phyloP scores from a whole-genome alignment of 179 eudicot species.

The Amaranthus tricolor region DNA sequence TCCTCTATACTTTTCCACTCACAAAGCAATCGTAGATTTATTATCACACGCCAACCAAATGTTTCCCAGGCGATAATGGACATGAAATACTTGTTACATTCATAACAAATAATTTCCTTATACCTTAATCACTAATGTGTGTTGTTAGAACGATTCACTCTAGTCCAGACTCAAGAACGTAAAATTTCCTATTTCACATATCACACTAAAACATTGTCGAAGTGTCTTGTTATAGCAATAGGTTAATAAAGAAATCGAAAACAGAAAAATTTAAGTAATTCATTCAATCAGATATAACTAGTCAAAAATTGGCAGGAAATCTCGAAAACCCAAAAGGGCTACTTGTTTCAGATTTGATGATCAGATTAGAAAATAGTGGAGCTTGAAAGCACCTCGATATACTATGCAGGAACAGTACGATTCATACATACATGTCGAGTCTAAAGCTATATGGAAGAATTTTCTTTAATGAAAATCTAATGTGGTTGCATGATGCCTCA shows the following conservation, averaged over 20 bases:
- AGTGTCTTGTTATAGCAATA: neutral
- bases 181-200: neutral
- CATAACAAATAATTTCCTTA: neutral
- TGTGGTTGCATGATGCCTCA: neutral
- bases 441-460: neutral
- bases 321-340: neutral
- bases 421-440: neutral
- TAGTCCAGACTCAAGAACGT: neutral
- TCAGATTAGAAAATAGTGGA: neutral
- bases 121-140: no score
- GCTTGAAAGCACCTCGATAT: neutral
- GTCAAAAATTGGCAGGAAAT: neutral
- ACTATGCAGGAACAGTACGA: neutral
- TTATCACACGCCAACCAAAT: neutral
- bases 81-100: neutral
- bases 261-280: neutral
- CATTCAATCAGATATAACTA: neutral
- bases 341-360: neutral
- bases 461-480: neutral
- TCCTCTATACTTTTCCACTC: constrained; percentile 11
- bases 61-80: neutral
- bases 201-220: neutral
- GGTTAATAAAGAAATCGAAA: no score
- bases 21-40: neutral
- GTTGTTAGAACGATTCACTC: neutral